Base-by-base conservation (phyloP, 169 alveolate species). In the Eimeria mitis region DNA sequence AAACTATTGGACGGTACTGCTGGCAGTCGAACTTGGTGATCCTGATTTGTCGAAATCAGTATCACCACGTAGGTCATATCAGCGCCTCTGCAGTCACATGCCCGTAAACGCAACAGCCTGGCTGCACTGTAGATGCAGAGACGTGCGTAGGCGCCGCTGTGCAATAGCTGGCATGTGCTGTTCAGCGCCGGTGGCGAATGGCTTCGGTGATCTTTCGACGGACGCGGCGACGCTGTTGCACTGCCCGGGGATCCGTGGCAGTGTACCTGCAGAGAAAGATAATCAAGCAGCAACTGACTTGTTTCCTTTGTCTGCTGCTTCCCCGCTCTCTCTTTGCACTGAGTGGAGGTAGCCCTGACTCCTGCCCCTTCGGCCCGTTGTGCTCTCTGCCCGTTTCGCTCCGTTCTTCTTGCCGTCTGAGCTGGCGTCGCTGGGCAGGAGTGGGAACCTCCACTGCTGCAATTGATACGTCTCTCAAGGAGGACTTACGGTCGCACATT, bases 401-500 rank as follows among this genome's bases (percentile, higher is more conserved):
- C 76, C 49, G 90, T 56, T 56, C 25, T 40, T 37, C 37, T 56
- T 83, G 25, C 54, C 34, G 56, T 21, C 59, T 83, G 76, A 54
- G 42, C 7, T 56, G 90, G 49, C 31, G 5, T 14, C 56, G 40
- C 37, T 54, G 34, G 75, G 52, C 63, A 52, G 76, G 21, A 5
- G 40, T 23, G 42, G 37, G 0, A 23, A 21, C 54, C 7, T 40
- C 34, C 47, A 52, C 85, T 47, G 88, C 28, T 78, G 40, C 40
- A n/a, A 21, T 44, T 44, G 40, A 23, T 2, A 28, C 25, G 37
- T 21, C 56, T 31, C 34, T 16, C 68, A 44, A 68, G 25, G 68
- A 16, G 49, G 68, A 11, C 90, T 52, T 83, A 83, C 90, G 90
- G 90, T 14, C 90, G 90, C 75, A 83, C 90, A 59, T 76, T 83